Evolutionary conservation across 2,329 filamentous ascomycete genomes (phyloP).

Genomic region (Dryadomyces sulphureus): DNA sequence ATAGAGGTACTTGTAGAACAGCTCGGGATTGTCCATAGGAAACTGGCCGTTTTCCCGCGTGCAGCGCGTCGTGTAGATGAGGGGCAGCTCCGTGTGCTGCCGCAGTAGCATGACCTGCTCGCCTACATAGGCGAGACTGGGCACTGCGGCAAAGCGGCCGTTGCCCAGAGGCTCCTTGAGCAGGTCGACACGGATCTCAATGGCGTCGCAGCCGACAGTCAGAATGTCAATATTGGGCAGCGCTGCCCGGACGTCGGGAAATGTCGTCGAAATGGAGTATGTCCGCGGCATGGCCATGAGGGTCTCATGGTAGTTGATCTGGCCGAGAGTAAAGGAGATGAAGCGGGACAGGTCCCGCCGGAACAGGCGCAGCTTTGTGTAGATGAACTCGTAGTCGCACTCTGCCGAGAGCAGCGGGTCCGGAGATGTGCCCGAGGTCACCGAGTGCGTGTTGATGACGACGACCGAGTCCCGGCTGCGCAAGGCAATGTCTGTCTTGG

Average conservation of each 20-base stretch:
- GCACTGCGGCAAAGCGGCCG: slow-evolving; percentile 47
- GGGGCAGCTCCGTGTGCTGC: slow-evolving; percentile 74
- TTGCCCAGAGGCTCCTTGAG: slow-evolving; percentile 55
- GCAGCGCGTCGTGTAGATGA: slow-evolving; percentile 78
- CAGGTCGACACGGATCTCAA: slow-evolving; percentile 73
- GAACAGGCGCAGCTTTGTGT: slow-evolving; percentile 57
- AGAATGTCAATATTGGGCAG: slow-evolving; percentile 76
- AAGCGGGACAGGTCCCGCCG: slow-evolving; percentile 66
- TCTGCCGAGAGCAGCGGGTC: slow-evolving; percentile 47
- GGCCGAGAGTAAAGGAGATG: slow-evolving; percentile 64
- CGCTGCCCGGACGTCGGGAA: slow-evolving; percentile 70
- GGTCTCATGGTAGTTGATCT: slow-evolving; percentile 64
- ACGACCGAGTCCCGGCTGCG: slow-evolving; percentile 46
- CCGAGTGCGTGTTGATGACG: slow-evolving; percentile 62
- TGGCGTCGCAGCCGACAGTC: slow-evolving; percentile 72
- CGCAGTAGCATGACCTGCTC: slow-evolving; percentile 74
- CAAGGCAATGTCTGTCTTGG: slow-evolving; percentile 41
- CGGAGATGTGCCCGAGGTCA: slow-evolving; percentile 55
- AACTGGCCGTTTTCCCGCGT: slow-evolving; percentile 72
- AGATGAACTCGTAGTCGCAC: slow-evolving; percentile 80
- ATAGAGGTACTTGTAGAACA: slow-evolving; percentile 70
- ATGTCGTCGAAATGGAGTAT: slow-evolving; percentile 77
- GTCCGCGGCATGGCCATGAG: slow-evolving; percentile 65
- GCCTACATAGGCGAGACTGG: slow-evolving; percentile 71
- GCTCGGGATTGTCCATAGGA: slow-evolving; percentile 61